Percentiles rank a stretch among this genome's conserved stretches.
These are phyloP conservation scores for Eucalyptus virginea DNA, from an alignment of 345 rosid species.

Conservation along the genomic window DNA sequence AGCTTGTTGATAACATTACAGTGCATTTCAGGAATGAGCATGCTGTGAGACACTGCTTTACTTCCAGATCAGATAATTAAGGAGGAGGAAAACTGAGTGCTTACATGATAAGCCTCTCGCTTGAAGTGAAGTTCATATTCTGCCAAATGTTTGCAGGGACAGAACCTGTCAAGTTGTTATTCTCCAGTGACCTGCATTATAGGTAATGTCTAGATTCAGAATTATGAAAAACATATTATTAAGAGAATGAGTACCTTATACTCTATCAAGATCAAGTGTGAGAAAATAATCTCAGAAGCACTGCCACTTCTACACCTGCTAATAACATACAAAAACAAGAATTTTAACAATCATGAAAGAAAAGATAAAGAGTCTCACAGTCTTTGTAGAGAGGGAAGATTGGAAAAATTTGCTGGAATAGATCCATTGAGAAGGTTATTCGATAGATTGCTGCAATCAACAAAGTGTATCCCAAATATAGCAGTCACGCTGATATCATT, in stretches of 20 bases:
- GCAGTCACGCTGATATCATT: not conserved
- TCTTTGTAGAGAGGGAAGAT: constrained; percentile 57
- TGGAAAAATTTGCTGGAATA: constrained; percentile 55
- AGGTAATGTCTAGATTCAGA: not conserved
- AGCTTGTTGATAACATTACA: not conserved
- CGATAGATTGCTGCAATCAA: constrained; percentile 54
- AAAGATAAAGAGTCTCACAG: constrained; percentile 37
- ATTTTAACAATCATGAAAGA: not conserved
- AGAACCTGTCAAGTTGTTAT: constrained; percentile 62
- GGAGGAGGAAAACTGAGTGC: not conserved
- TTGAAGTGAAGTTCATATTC: constrained; percentile 25
- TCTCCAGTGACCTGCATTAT: constrained; percentile 55
- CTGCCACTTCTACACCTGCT: not conserved
- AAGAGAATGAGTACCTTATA: not conserved
- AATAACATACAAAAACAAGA: not conserved
- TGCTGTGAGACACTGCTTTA: not conserved
- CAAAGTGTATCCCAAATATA: not conserved
- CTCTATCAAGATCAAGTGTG: not conserved
- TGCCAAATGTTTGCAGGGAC: constrained; percentile 54
- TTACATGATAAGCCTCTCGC: constrained; percentile 50
- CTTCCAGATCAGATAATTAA: not conserved
- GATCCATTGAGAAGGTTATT: constrained; percentile 61
- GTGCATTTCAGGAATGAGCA: not conserved
- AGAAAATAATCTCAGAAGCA: not conserved
- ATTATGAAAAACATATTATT: not conserved